These are phyloP conservation scores for Pichia sp. DNA, from an alignment of 1,139 yeast genomes.

Conservation along the genomic window DNA sequence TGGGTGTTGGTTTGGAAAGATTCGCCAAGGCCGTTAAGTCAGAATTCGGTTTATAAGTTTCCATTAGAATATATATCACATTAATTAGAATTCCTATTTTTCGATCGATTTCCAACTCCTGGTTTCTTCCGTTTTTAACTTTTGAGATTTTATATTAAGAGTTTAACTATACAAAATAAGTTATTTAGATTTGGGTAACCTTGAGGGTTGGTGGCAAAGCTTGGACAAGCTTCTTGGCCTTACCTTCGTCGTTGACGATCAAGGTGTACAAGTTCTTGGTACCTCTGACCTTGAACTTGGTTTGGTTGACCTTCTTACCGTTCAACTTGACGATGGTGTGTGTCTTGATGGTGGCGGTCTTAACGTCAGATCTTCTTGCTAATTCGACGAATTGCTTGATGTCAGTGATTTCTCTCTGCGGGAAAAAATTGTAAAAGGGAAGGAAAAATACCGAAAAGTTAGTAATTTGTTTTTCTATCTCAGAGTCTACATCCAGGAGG, in stretches of 20 bases:
- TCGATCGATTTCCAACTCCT: too few relatives aligned
- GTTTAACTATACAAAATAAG: conserved; percentile 17
- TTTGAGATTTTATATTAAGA: conserved; percentile 12
- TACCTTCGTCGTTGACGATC: conserved; percentile 92
- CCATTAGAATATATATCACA: neutral
- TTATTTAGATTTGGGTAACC: conserved; percentile 29
- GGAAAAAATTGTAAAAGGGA: neutral
- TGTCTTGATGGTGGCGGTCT: conserved; percentile 84
- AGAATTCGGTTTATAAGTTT: conserved; percentile 28
- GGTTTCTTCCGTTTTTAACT: conserved; percentile 8
- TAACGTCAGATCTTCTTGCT: conserved; percentile 96
- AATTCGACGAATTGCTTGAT: conserved; percentile 97
- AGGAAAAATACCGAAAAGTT: neutral
- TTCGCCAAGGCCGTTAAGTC: conserved; percentile 53
- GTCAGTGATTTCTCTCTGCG: conserved; percentile 72
- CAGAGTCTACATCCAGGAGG: too few relatives aligned
- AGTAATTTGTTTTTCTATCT: too few relatives aligned
- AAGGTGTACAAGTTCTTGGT: conserved; percentile 91
- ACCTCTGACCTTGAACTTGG: conserved; percentile 99
- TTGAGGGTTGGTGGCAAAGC: conserved; percentile 93
- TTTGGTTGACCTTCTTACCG: conserved; percentile 86
- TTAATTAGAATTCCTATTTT: neutral
- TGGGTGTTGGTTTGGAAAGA: conserved; percentile 57
- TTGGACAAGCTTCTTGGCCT: conserved; percentile 98
- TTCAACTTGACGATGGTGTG: conserved; percentile 82